A percentile compares a stretch with the other conserved stretches of the same genome.
phyloP scores from a whole-genome alignment of 2,329 filamentous ascomycete species.

The Didymella glomerata region DNA sequence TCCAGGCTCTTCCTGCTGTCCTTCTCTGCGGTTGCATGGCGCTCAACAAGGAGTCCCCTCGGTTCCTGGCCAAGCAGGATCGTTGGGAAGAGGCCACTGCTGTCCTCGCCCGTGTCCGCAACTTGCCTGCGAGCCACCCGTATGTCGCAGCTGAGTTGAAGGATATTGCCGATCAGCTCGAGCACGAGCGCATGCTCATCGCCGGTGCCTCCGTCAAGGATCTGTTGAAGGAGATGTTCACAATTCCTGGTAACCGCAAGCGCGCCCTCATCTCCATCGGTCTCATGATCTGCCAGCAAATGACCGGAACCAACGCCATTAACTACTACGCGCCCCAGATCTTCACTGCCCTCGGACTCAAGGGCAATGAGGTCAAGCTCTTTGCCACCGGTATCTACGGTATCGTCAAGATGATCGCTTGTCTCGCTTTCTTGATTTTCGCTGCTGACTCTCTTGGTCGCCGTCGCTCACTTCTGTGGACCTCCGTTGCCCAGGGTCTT shows the following conservation, averaged over 20 bases:
- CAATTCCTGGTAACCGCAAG: slow-evolving; percentile 62
- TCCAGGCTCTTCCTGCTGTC: slow-evolving; percentile 71
- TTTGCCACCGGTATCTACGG: slow-evolving; percentile 80
- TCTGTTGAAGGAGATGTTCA: slow-evolving; percentile 56
- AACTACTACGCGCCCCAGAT: slow-evolving; percentile 76
- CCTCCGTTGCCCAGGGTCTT: slow-evolving; percentile 67
- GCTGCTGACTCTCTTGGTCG: slow-evolving; percentile 75
- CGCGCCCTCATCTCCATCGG: slow-evolving; percentile 71
- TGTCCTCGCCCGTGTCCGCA: slow-evolving; percentile 66
- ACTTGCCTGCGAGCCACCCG: slow-evolving; percentile 53
- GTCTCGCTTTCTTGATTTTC: slow-evolving; percentile 70
- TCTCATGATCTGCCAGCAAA: slow-evolving; percentile 73
- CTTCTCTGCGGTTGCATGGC: slow-evolving; percentile 68
- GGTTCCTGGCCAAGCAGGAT: slow-evolving; percentile 73
- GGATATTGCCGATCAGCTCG: slow-evolving; percentile 52
- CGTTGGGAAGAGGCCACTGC: slow-evolving; percentile 70
- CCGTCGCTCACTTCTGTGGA: slow-evolving; percentile 69
- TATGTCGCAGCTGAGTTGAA: slow-evolving; percentile 50
- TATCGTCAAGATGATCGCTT: slow-evolving; percentile 72
- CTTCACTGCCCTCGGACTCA: slow-evolving; percentile 71
- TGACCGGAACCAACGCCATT: slow-evolving; percentile 65
- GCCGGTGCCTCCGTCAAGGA: slow-evolving; percentile 58
- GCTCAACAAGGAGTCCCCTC: slow-evolving; percentile 70
- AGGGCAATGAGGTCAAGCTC: slow-evolving; percentile 64
- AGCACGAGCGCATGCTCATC: slow-evolving; percentile 66